These are phyloP conservation scores for Vigna nakashimae DNA, from an alignment of 306 rosid species.

Conservation along the genomic window DNA sequence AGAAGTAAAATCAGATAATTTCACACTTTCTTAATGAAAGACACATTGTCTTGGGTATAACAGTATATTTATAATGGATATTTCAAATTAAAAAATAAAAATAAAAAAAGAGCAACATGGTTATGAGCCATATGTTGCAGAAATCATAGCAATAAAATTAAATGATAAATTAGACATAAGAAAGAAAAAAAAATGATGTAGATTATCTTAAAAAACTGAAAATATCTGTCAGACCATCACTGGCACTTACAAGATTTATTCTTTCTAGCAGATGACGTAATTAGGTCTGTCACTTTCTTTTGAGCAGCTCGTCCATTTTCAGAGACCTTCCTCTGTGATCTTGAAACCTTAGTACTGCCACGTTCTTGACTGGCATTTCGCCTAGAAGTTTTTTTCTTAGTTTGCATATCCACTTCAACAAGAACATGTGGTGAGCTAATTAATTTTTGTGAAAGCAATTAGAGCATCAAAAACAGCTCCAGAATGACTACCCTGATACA, in stretches of 20 bases:
- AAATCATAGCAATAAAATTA: neutral
- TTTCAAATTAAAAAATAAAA: slow-evolving; percentile 8
- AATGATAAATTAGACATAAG: neutral
- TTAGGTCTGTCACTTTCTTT: slow-evolving; percentile 67
- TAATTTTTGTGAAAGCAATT: slow-evolving; percentile 36
- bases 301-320: slow-evolving; percentile 61
- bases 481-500: slow-evolving; percentile 24
- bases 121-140: slow-evolving; percentile 1
- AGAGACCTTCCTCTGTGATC: slow-evolving; percentile 71
- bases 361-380: slow-evolving; percentile 61
- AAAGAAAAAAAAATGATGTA: slow-evolving; percentile 3
- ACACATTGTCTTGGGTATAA: neutral
- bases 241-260: slow-evolving; percentile 61
- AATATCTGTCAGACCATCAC: neutral
- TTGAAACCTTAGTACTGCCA: slow-evolving; percentile 61
- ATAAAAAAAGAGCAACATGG: neutral
- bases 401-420: slow-evolving; percentile 65
- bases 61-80: slow-evolving; percentile 5
- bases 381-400: slow-evolving; percentile 69
- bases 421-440: slow-evolving; percentile 24
- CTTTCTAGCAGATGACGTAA: slow-evolving; percentile 83
- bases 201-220: slow-evolving; percentile 5
- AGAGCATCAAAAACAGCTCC: slow-evolving; percentile 38
- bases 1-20: slow-evolving; percentile 36
- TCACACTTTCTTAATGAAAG: slow-evolving; percentile 16